phyloP scores from a whole-genome alignment of 495 filamentous ascomycete species.

The Aspergillus nidulans region DNA sequence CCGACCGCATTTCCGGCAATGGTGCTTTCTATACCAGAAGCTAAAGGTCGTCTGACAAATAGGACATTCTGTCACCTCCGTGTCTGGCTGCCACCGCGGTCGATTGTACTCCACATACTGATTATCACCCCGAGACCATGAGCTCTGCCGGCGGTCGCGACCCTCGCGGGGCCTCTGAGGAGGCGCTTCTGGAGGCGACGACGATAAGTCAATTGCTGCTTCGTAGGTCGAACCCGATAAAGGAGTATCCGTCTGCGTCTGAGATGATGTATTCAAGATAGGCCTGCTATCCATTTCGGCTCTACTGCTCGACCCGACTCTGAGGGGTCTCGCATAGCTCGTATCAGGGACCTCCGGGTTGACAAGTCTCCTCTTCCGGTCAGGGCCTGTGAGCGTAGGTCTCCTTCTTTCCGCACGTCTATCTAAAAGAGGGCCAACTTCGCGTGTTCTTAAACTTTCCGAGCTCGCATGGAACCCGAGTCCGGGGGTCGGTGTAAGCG shows the following conservation, averaged over 20 bases:
- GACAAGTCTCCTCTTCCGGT: constrained; percentile 38
- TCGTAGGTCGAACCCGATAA: constrained; percentile 29
- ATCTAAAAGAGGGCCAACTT: constrained; percentile 20
- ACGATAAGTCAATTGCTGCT: constrained; percentile 36
- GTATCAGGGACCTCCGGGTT: constrained; percentile 24
- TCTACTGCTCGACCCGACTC: constrained; percentile 16
- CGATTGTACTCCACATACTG: constrained; percentile 36
- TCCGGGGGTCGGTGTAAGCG: constrained; percentile 3
- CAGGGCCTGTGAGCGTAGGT: constrained; percentile 24
- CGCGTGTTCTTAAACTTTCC: constrained; percentile 13
- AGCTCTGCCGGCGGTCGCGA: constrained; percentile 6
- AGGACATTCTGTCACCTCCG: constrained; percentile 70
- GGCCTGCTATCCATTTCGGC: constrained; percentile 21
- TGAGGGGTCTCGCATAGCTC: constrained; percentile 22
- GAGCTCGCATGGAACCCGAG: constrained; percentile 18
- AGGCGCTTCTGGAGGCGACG: constrained; percentile 19
- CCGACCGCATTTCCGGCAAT: constrained; percentile 93
- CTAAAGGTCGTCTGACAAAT: constrained; percentile 75
- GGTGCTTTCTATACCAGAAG: constrained; percentile 87
- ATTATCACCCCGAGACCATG: constrained; percentile 12
- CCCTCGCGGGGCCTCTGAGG: constrained; percentile 10
- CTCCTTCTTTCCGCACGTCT: constrained; percentile 18
- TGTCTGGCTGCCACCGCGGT: constrained; percentile 83
- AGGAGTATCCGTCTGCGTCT: constrained; percentile 9
- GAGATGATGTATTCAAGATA: constrained; percentile 19